Evolutionary conservation across 1,139 yeast genomes (phyloP), one percentile per base, ranked within the genome.

Genomic region (Taiozyma sp.): DNA sequence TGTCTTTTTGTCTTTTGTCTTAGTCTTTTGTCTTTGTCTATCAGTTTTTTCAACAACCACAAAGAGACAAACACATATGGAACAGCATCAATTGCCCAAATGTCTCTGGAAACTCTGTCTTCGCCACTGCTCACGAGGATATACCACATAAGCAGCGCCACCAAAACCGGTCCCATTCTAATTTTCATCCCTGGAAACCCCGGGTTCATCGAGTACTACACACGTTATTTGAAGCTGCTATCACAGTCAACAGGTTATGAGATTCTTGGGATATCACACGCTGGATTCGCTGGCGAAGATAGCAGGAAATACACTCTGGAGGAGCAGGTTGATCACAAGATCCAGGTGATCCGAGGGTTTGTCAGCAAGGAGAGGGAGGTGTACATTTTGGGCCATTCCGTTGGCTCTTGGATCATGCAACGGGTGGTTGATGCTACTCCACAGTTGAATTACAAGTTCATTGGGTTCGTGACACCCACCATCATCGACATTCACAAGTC

Each of bases 141-240:
- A 2, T 55, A 51, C 48, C 61, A 57, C 32, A 37, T 42, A 9
- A 28, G 51, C 5, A 26, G 52, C 3, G 35, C 48, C 24, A 13
- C 41, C 13, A 21, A 37, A 14, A 37, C 41, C 5, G 10, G 24
- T 26, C 16, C 47, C 41, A 9, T 28, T 37, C 21, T 83, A 35
- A 68, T 79, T n/a, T 70, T 83, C 53, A 72, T 83, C 11, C 88
- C 89, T 0, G 89, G 89, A 0, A 83, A 83, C 56, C 89, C 89
- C 0, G 89, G 88, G 0, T 63, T 83, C 26, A 75, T 79, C 32
- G 82, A 80, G 54, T 83, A 74, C 62, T 83, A 83, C 61, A 69
- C 69, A 11, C 72, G 75, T 1, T 83, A 79, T 59, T 66, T 83
- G 40, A 69, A 44, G 9, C 19, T 46, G 3, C 8, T 50, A 24